phyloP scores from a whole-genome alignment of 176 grass and related monocot species.

The Tuctoria greenei region DNA sequence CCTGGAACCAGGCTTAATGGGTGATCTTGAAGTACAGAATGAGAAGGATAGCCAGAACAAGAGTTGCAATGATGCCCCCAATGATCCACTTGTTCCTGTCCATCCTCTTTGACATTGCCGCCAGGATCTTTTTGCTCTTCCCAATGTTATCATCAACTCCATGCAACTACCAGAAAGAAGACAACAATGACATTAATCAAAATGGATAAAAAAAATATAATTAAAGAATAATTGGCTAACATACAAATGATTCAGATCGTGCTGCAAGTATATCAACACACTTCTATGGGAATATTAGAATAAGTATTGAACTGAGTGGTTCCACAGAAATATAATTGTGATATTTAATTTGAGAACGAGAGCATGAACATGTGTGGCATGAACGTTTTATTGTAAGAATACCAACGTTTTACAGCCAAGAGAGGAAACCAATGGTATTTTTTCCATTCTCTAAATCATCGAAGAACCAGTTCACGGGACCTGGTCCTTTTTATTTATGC shows the following conservation, averaged over 20 bases:
- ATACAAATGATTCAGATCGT: neutral
- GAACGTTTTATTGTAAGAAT: constrained; percentile 4
- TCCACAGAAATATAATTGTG: neutral
- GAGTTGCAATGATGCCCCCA: constrained; percentile 59
- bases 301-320: constrained; percentile 3
- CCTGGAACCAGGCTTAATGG: constrained; percentile 34
- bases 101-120: constrained; percentile 91
- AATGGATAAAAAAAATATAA: neutral
- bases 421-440: neutral
- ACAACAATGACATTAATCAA: constrained; percentile 1
- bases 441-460: neutral
- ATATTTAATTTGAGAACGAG: constrained; percentile 5
- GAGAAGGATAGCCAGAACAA: constrained; percentile 75
- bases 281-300: neutral
- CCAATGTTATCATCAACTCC: constrained; percentile 89
- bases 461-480: neutral
- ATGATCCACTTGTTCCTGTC: constrained; percentile 96
- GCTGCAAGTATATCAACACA: constrained; percentile 12
- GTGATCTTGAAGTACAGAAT: constrained; percentile 83
- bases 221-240: neutral
- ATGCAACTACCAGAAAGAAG: constrained; percentile 55
- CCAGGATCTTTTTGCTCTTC: constrained; percentile 92
- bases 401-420: neutral
- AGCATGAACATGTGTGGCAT: neutral
- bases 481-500: neutral